A percentile compares a stretch with the other conserved stretches of the same genome.
phyloP scores from a whole-genome alignment of 2,329 filamentous ascomycete genomes.

The Huntiella abstrusa region DNA sequence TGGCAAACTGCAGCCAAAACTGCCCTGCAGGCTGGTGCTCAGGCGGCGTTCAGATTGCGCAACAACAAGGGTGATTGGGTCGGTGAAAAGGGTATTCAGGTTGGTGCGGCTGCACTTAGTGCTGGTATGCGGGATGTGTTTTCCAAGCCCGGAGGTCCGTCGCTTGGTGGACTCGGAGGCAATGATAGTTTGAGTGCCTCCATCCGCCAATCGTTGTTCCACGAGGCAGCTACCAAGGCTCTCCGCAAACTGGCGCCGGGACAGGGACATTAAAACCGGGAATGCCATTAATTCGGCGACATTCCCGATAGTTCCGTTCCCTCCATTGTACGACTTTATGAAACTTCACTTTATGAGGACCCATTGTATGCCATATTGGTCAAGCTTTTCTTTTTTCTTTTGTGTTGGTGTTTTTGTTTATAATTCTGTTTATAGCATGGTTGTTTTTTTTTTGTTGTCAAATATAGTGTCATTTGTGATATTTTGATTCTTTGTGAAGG shows the following conservation, averaged over 20 bases:
- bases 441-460: no score
- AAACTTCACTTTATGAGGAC: neutral
- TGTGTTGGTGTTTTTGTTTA: neutral
- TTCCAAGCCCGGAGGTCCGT: conserved; percentile 1
- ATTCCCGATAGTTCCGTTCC: no score
- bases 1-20: conserved; percentile 25
- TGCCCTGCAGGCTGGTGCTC: conserved; percentile 28
- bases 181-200: conserved; percentile 6
- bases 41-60: conserved; percentile 28
- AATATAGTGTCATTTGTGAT: no score
- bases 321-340: neutral
- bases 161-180: conserved; percentile 3
- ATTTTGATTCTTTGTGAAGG: neutral
- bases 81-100: conserved; percentile 28
- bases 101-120: conserved; percentile 29
- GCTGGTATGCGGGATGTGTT: conserved; percentile 30
- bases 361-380: conserved; percentile 1
- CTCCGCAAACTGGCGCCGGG: conserved; percentile 5
- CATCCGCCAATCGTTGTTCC: conserved; percentile 6
- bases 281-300: neutral
- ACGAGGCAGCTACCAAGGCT: conserved; percentile 10
- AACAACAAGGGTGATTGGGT: conserved; percentile 28
- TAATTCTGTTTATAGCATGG: neutral
- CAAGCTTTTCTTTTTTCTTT: neutral
- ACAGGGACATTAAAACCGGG: neutral